Percentiles rank a stretch among this genome's conserved stretches.
These are phyloP conservation scores for Coniochaeta ligniaria DNA, from an alignment of 2,329 filamentous ascomycete species.

Conservation along the genomic window DNA sequence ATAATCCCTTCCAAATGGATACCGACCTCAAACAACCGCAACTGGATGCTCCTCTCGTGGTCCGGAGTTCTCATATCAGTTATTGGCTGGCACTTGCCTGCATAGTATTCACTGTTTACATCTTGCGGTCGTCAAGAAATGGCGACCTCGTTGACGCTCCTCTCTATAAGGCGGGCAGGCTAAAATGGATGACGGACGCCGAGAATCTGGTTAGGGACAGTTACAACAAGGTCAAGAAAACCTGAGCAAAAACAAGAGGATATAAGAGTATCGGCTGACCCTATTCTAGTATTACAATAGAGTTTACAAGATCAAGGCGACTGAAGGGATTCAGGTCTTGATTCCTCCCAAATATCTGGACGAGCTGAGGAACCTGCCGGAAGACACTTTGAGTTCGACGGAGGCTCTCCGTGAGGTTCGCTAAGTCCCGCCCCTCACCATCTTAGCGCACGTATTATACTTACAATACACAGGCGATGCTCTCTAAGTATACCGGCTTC, in stretches of 20 bases:
- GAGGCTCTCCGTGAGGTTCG: conserved; percentile 40
- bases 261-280: conserved; percentile 5
- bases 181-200: conserved; percentile 44
- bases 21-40: conserved; percentile 8
- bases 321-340: conserved; percentile 40
- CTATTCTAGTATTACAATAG: conserved; percentile 35
- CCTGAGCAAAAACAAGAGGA: background rate
- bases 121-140: conserved; percentile 26
- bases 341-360: conserved; percentile 35
- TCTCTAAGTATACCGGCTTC: conserved; percentile 45
- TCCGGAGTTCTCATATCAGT: conserved; percentile 22
- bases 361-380: conserved; percentile 40
- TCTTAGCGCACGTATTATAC: background rate
- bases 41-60: conserved; percentile 17
- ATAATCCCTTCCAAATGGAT: conserved; percentile 14
- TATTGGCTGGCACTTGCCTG: conserved; percentile 33
- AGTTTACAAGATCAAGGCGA: conserved; percentile 44
- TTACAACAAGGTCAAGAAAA: conserved; percentile 33
- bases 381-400: conserved; percentile 39
- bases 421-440: background rate
- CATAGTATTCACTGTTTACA: conserved; percentile 28
- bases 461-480: conserved; percentile 30
- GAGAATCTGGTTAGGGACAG: conserved; percentile 40
- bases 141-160: conserved; percentile 28
- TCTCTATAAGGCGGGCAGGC: conserved; percentile 39